Evolutionary conservation across 176 grass and related monocot genomes (phyloP).

Genomic region (Leersia perrieri): DNA sequence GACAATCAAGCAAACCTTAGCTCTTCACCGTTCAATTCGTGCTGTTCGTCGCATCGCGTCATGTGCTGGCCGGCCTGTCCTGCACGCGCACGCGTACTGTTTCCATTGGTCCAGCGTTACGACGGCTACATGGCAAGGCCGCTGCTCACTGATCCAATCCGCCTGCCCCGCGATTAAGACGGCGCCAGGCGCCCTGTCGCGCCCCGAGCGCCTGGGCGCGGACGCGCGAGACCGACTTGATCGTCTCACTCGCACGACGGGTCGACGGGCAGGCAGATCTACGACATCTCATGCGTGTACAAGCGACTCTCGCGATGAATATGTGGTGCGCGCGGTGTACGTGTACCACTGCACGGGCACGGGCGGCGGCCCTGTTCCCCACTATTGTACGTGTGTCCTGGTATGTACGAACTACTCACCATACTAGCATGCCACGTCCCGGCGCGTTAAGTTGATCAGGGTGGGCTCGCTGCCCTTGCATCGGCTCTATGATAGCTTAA

Average conservation of each 20-base stretch:
- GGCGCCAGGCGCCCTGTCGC: too few relatives aligned
- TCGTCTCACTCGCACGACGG: too few relatives aligned
- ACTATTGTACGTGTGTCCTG: background rate
- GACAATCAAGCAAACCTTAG: background rate
- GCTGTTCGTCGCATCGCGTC: background rate
- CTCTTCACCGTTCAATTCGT: background rate
- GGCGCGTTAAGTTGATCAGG: background rate
- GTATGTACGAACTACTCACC: background rate
- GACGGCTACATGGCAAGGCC: background rate
- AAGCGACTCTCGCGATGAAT: background rate
- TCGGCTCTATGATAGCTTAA: background rate
- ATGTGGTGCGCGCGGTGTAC: background rate
- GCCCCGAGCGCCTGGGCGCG: too few relatives aligned
- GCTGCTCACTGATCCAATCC: too few relatives aligned
- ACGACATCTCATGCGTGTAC: too few relatives aligned
- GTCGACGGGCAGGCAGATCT: background rate
- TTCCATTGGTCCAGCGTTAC: background rate
- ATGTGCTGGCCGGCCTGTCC: background rate
- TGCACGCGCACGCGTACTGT: background rate
- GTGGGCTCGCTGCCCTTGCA: background rate
- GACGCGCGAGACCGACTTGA: too few relatives aligned
- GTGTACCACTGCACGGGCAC: background rate
- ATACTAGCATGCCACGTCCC: background rate
- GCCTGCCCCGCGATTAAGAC: background rate
- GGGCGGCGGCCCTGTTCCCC: background rate